Conservation (phyloP, 2,329 filamentous ascomycete genomes). For the Fusarium sarcochroum region DNA sequence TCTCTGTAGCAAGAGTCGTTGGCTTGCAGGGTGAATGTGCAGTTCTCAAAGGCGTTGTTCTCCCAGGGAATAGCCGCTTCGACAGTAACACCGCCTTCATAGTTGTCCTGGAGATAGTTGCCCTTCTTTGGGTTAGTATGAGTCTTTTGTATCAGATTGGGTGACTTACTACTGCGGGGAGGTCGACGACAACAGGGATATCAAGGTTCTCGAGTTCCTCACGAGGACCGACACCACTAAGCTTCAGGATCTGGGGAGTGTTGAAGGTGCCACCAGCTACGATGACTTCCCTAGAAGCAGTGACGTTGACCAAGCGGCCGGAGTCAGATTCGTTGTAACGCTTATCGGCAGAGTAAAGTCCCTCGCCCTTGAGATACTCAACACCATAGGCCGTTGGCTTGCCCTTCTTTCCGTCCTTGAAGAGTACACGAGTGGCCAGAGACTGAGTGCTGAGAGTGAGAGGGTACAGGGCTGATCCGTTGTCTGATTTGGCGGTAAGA, state of each 20-base stretch:
- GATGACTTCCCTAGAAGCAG: slow-evolving; percentile 42
- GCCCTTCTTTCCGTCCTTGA: slow-evolving; percentile 38
- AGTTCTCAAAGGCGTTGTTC: slow-evolving; percentile 30
- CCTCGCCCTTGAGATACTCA: slow-evolving; percentile 57
- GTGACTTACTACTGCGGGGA: slow-evolving; percentile 58
- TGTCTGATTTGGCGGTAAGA: slow-evolving; percentile 47
- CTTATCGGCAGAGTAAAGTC: slow-evolving; percentile 58
- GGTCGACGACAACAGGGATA: slow-evolving; percentile 62
- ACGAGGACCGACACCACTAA: slow-evolving; percentile 62
- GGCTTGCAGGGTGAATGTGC: slow-evolving; percentile 16
- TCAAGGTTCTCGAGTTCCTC: slow-evolving; percentile 54
- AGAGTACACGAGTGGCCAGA: slow-evolving; percentile 55
- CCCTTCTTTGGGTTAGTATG: slow-evolving; percentile 6
- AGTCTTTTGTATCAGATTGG: no score
- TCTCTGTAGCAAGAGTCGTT: slow-evolving; percentile 54
- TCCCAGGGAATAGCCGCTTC: slow-evolving; percentile 35
- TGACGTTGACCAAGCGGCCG: slow-evolving; percentile 25
- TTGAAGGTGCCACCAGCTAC: slow-evolving; percentile 44
- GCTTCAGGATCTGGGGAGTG: slow-evolving; percentile 62
- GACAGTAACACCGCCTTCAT: slow-evolving; percentile 45
- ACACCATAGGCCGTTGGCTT: slow-evolving; percentile 41
- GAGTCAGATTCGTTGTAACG: slow-evolving; percentile 26
- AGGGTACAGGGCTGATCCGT: slow-evolving; percentile 54
- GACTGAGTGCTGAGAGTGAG: slow-evolving; percentile 56
- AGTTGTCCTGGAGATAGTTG: slow-evolving; percentile 49